Conservation (phyloP, 768 basidiomycete species). For the Mycena amicta region DNA sequence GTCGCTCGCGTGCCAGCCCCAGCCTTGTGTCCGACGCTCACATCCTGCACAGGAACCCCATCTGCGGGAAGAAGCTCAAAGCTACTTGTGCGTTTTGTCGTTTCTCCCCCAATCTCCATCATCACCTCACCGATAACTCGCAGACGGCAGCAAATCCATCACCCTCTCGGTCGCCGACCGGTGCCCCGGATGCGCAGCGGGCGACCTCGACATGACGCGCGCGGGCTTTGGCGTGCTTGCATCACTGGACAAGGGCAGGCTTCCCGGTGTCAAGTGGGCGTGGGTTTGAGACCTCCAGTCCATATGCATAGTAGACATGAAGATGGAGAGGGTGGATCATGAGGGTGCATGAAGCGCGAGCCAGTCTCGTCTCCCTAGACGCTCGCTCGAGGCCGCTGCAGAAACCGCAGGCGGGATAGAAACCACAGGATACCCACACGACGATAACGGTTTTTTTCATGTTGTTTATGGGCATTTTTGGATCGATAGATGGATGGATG, state of each 20-base stretch:
- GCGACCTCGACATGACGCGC: constrained; percentile 15
- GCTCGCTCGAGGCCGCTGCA: too few species aligned
- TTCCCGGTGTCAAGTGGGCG: not conserved
- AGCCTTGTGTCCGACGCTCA: not conserved
- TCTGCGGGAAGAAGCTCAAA: constrained; percentile 43
- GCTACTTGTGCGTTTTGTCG: constrained; percentile 8
- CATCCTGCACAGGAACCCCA: constrained; percentile 40
- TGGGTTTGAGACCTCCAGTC: too few species aligned
- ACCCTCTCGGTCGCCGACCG: constrained; percentile 11
- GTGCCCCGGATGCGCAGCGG: constrained; percentile 10
- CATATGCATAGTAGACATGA: too few species aligned
- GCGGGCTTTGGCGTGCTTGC: constrained; percentile 14
- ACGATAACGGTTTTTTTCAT: too few species aligned
- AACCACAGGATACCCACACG: too few species aligned
- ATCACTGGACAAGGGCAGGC: not conserved
- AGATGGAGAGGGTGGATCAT: too few species aligned
- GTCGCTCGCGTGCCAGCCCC: not conserved
- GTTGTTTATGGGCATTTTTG: too few species aligned
- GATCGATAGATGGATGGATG: too few species aligned
- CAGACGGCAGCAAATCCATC: constrained; percentile 8
- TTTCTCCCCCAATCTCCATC: too few species aligned
- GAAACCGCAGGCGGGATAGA: too few species aligned
- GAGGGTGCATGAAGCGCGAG: too few species aligned
- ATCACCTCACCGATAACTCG: not conserved
- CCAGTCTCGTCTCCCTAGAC: too few species aligned